These are phyloP conservation scores for Linnemannia schmuckeri DNA, from an alignment of 192 early-diverging fungal species.

Conservation along the genomic window DNA sequence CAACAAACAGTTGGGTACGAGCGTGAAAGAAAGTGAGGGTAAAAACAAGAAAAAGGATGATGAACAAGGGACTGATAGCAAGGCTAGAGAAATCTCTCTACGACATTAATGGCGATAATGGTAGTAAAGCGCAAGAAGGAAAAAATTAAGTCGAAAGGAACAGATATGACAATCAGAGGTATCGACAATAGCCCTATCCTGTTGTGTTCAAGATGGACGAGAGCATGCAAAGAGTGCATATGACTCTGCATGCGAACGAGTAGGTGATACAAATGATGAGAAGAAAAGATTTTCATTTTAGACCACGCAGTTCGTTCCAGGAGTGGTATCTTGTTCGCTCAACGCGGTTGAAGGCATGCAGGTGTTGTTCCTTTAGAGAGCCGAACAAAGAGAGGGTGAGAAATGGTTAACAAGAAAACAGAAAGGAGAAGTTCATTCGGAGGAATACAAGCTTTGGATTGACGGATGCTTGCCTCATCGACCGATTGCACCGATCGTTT, in stretches of 20 bases:
- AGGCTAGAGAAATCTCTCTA: too few species aligned
- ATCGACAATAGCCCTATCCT: too few species aligned
- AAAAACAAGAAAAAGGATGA: too few species aligned
- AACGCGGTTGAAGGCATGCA: neutral
- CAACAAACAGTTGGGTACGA: too few species aligned
- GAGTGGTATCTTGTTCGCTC: neutral
- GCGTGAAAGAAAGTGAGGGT: too few species aligned
- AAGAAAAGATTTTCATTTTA: neutral
- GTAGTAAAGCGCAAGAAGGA: neutral
- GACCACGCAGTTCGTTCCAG: neutral
- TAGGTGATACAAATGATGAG: neutral
- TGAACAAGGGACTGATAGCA: too few species aligned
- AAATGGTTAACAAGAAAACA: neutral
- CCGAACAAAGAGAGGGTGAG: neutral
- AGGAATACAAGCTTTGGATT: neutral
- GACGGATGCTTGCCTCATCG: neutral
- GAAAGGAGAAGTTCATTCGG: neutral
- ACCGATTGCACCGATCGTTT: neutral
- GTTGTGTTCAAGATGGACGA: too few species aligned
- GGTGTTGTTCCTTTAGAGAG: neutral
- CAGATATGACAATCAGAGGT: too few species aligned
- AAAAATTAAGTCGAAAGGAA: neutral
- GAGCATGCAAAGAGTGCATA: too few species aligned
- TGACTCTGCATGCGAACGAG: neutral
- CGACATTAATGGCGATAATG: too few species aligned